phyloP scores from a whole-genome alignment of 495 filamentous ascomycete species.

The Saxophila tyrrhenica region DNA sequence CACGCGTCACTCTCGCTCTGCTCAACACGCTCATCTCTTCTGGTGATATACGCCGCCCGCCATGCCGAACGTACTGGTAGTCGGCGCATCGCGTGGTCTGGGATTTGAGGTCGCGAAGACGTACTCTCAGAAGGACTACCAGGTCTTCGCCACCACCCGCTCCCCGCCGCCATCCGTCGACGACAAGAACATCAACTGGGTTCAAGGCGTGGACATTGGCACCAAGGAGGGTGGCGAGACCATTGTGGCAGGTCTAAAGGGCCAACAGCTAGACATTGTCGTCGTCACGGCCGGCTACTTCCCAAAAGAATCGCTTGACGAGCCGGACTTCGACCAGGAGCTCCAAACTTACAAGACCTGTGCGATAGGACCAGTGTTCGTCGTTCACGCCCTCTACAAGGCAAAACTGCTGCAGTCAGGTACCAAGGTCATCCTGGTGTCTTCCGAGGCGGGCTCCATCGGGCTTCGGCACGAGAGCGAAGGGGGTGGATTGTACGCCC shows the following conservation, averaged over 20 bases:
- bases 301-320: conserved; percentile 48
- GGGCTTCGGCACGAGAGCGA: conserved; percentile 53
- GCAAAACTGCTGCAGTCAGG: conserved; percentile 37
- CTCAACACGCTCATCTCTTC: too few relatives aligned
- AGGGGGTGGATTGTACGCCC: conserved; percentile 61
- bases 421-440: conserved; percentile 54
- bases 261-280: conserved; percentile 38
- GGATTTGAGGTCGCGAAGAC: not conserved
- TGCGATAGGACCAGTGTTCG: conserved; percentile 54
- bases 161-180: not conserved
- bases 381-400: conserved; percentile 50
- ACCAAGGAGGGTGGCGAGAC: conserved; percentile 19
- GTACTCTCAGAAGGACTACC: not conserved
- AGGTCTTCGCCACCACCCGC: not conserved
- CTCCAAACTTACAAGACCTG: conserved; percentile 61
- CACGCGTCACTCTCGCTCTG: too few relatives aligned
- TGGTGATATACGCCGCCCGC: too few relatives aligned
- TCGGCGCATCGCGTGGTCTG: conserved; percentile 50
- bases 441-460: conserved; percentile 58
- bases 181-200: conserved; percentile 26
- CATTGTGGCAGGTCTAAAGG: conserved; percentile 26
- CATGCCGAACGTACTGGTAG: conserved; percentile 45
- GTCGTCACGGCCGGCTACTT: conserved; percentile 63
- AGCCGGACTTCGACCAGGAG: conserved; percentile 55
- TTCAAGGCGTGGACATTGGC: conserved; percentile 33